A percentile compares a stretch with the other conserved stretches of the same genome.
These are phyloP conservation scores for Juncus inflexus DNA, from an alignment of 176 grass and related monocot genomes.

Conservation along the genomic window DNA sequence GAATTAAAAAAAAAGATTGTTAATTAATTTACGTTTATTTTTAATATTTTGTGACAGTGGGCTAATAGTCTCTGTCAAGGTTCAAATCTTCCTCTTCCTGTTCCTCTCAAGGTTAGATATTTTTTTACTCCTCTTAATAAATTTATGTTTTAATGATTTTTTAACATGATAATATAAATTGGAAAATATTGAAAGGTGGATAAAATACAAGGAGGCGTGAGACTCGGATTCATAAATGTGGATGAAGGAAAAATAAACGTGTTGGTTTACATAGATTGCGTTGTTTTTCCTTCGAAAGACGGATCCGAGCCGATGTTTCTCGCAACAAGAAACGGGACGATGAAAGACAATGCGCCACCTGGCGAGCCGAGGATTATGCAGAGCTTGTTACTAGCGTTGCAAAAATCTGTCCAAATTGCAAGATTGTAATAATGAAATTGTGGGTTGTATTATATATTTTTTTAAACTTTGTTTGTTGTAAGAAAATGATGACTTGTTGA, in stretches of 20 bases:
- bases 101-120: constrained; percentile 72
- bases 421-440: constrained; percentile 29
- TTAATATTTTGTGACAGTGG: constrained; percentile 51
- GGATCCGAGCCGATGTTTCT: constrained; percentile 52
- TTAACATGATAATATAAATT: constrained; percentile 8
- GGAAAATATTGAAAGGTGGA: constrained; percentile 51
- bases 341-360: constrained; percentile 60
- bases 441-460: not conserved
- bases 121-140: constrained; percentile 1
- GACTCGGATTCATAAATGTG: constrained; percentile 56
- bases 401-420: constrained; percentile 59
- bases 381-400: constrained; percentile 78
- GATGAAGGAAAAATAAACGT: constrained; percentile 51
- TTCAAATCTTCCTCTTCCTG: constrained; percentile 74
- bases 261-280: constrained; percentile 77
- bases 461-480: not conserved
- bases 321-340: constrained; percentile 61
- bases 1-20: not conserved
- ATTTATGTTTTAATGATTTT: not conserved
- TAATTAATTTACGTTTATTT: not conserved
- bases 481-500: too few species aligned
- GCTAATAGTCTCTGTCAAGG: constrained; percentile 96
- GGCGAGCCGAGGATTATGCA: constrained; percentile 85
- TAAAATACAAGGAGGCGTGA: constrained; percentile 61
- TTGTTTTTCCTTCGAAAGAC: constrained; percentile 48